Percentiles rank a stretch among this genome's conserved stretches.
Evolutionary conservation across 2,329 filamentous ascomycete species (phyloP).

Genomic region (Microthyrium microscopicum): DNA sequence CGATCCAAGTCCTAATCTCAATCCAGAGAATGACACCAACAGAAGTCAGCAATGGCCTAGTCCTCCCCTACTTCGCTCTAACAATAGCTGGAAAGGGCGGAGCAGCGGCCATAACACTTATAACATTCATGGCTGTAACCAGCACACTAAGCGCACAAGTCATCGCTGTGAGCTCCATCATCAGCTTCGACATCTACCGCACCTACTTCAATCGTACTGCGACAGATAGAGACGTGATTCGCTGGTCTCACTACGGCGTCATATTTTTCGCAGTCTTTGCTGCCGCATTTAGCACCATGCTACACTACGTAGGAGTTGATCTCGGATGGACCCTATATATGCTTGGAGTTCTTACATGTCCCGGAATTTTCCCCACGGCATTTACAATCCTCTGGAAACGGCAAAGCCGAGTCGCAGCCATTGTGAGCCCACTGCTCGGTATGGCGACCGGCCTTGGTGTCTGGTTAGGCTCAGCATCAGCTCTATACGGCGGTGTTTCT

Average conservation of each 20-base stretch:
- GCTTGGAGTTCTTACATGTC: slow-evolving; percentile 36
- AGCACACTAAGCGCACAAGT: slow-evolving; percentile 36
- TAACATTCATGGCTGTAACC: slow-evolving; percentile 26
- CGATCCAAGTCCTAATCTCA: neutral
- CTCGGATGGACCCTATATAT: slow-evolving; percentile 39
- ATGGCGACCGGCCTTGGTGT: slow-evolving; percentile 34
- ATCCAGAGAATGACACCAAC: slow-evolving; percentile 19
- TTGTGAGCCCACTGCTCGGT: slow-evolving; percentile 33
- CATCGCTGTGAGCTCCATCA: slow-evolving; percentile 36
- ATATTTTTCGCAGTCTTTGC: slow-evolving; percentile 35
- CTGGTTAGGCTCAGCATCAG: slow-evolving; percentile 34
- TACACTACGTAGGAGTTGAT: slow-evolving; percentile 38
- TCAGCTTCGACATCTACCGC: slow-evolving; percentile 37
- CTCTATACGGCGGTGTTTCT: slow-evolving; percentile 30
- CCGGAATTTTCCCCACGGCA: slow-evolving; percentile 36
- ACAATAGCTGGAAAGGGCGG: slow-evolving; percentile 24
- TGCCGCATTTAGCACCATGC: slow-evolving; percentile 33
- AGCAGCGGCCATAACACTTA: slow-evolving; percentile 20
- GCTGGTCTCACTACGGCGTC: slow-evolving; percentile 35
- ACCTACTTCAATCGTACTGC: slow-evolving; percentile 32
- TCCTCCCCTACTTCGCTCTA: slow-evolving; percentile 23
- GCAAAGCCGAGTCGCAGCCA: slow-evolving; percentile 33
- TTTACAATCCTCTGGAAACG: slow-evolving; percentile 37
- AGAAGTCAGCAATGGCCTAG: slow-evolving; percentile 21
- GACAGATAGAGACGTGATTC: slow-evolving; percentile 32